These are phyloP conservation scores for Rosellinia necatrix DNA, from an alignment of 2,329 filamentous ascomycete species.

Conservation along the genomic window DNA sequence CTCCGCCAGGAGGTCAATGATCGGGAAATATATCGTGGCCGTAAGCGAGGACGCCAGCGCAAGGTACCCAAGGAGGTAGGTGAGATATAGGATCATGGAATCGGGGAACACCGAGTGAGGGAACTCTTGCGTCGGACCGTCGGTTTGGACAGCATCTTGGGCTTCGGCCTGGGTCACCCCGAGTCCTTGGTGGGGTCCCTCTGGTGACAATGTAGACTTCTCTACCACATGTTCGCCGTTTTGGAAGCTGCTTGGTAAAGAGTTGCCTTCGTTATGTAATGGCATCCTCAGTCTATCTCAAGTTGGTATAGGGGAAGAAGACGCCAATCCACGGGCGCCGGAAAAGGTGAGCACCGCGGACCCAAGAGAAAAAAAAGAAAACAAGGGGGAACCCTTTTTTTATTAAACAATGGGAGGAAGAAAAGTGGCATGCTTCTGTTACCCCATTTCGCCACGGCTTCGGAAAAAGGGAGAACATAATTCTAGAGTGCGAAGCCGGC, in stretches of 20 bases:
- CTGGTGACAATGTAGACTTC: background rate
- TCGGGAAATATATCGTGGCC: constrained; percentile 36
- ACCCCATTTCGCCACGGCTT: too few species aligned
- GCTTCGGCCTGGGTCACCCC: background rate
- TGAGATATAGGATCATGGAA: constrained; percentile 4
- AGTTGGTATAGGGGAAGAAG: too few species aligned
- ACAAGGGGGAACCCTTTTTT: too few species aligned
- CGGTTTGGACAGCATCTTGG: background rate
- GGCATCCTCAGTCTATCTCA: background rate
- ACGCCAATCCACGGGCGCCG: too few species aligned
- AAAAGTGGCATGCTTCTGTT: too few species aligned
- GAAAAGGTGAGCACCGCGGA: too few species aligned
- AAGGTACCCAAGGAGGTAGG: constrained; percentile 12
- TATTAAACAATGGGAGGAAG: too few species aligned
- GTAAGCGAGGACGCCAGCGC: constrained; percentile 16
- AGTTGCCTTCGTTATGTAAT: background rate
- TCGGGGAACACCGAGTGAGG: constrained; percentile 1
- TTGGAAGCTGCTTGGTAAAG: background rate
- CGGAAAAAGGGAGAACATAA: too few species aligned
- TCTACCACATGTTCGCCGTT: background rate
- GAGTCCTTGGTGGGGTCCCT: background rate
- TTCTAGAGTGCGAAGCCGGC: too few species aligned
- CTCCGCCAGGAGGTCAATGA: constrained; percentile 31
- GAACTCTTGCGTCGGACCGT: background rate
- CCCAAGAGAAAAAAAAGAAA: too few species aligned